Evolutionary conservation across 345 rosid species (phyloP).

Genomic region (Syzygium aromaticum): DNA sequence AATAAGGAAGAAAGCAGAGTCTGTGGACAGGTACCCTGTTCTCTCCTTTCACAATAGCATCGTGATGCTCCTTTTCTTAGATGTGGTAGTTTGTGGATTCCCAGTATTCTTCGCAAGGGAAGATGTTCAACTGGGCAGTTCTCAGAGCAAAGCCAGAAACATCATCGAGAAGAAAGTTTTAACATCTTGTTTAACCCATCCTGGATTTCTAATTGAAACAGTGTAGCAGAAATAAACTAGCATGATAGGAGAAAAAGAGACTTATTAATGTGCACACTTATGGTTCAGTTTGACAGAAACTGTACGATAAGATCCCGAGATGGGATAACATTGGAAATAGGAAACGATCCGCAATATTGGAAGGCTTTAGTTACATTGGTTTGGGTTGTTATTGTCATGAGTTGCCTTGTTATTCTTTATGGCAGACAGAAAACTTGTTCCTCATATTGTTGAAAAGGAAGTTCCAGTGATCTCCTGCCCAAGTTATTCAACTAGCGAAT

Average conservation of each 20-base stretch:
- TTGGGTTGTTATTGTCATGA: not conserved
- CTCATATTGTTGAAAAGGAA: not conserved
- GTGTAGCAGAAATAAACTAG: not conserved
- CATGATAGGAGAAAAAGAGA: not conserved
- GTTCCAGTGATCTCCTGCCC: not conserved
- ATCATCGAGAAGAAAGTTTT: not conserved
- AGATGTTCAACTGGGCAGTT: not conserved
- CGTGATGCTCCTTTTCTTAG: not conserved
- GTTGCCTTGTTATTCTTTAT: not conserved
- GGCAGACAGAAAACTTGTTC: not conserved
- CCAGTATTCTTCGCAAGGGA: not conserved
- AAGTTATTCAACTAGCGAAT: not conserved
- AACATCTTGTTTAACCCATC: not conserved
- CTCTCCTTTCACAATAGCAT: not conserved
- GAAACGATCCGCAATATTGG: not conserved
- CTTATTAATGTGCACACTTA: not conserved
- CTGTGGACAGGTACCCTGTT: slow-evolving; percentile 58
- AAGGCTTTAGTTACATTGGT: not conserved
- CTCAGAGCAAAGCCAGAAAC: not conserved
- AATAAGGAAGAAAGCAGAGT: slow-evolving; percentile 70
- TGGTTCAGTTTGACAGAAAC: not conserved
- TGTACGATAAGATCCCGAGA: not conserved
- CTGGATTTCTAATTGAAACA: not conserved
- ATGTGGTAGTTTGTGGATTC: not conserved
- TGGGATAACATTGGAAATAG: not conserved